phyloP scores from a whole-genome alignment of 2,329 filamentous ascomycete genomes.

The Xylaria sp. region DNA sequence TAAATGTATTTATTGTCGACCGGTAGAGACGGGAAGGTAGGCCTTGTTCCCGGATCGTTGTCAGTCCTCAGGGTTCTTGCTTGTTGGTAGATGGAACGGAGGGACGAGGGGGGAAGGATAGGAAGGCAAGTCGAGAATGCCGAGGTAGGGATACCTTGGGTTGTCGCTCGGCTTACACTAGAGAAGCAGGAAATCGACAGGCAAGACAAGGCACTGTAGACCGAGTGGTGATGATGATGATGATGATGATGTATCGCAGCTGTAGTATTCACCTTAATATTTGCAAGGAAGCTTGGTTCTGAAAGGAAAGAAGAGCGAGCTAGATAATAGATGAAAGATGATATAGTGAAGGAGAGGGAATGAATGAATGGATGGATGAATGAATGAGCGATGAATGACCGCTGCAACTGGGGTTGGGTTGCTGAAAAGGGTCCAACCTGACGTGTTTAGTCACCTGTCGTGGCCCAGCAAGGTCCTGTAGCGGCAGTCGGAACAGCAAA shows the following conservation, averaged over 20 bases:
- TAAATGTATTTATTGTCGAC: too few relatives aligned
- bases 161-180: not conserved
- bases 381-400: conserved; percentile 5
- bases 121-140: not conserved
- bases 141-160: not conserved
- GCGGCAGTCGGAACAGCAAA: conserved; percentile 6
- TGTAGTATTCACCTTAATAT: not conserved
- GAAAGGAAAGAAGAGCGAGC: not conserved
- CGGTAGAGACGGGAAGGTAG: not conserved
- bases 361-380: not conserved
- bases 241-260: not conserved
- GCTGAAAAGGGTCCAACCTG: not conserved
- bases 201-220: too few relatives aligned
- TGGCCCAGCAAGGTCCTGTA: not conserved
- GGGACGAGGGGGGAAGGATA: not conserved
- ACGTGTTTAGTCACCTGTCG: conserved; percentile 5
- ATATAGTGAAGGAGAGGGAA: not conserved
- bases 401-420: conserved; percentile 16
- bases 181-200: not conserved
- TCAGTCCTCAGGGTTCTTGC: conserved; percentile 14
- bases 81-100: not conserved
- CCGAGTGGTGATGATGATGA: too few relatives aligned
- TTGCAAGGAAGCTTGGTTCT: too few relatives aligned
- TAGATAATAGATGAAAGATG: not conserved
- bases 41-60: conserved; percentile 17